Evolutionary conservation across 2,329 filamentous ascomycete species (phyloP), one percentile per base, ranked within the genome.

Genomic region (Penicillium sp.): DNA sequence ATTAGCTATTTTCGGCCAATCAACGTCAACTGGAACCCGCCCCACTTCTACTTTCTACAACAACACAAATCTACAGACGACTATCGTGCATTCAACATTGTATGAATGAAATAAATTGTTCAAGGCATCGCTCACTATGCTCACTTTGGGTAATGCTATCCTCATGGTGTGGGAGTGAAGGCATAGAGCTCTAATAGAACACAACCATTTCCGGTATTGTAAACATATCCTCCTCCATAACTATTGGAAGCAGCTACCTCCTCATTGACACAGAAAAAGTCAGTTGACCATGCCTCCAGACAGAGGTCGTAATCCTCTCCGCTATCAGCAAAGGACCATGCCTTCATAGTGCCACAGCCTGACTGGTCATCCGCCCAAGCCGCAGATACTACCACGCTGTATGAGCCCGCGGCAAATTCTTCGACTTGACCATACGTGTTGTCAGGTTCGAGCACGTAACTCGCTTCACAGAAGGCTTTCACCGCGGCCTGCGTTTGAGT

Each of bases 181-280:
- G 46, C 46, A 12, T 33, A 47, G n/a, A 47, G 46, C 20, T 47
- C 28, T 24, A 47, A 3, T 14, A 47, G 14, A 9, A 33, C 30
- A 24, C 46, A 47, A 47, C 46, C 46, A 24, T 30, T 18, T 47
- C 46, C 46, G 16, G 46, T 26, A 8, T 47, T 33, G 46, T 47
- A 47, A 12, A 47, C 46, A 20, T 47, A 47, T n/a, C 46, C 46
- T 47, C 46, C 46, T 12, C 24, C 46, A 30, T 47, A 47, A 47
- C 46, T 47, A 18, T 24, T 30, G 14, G 46, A 14, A 16, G 46
- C 46, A 33, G 12, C 16, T 3, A 14, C 46, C 3, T 47, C 5
- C 24, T 47, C 46, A 47, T 47, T 33, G 16, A n/a, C 12, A 9
- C 46, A 47, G 46, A 30, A 47, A 7, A 30, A 47, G 20, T 47